These are phyloP conservation scores for Lathyrus oleraceus DNA, from an alignment of 306 rosid species.

Conservation along the genomic window DNA sequence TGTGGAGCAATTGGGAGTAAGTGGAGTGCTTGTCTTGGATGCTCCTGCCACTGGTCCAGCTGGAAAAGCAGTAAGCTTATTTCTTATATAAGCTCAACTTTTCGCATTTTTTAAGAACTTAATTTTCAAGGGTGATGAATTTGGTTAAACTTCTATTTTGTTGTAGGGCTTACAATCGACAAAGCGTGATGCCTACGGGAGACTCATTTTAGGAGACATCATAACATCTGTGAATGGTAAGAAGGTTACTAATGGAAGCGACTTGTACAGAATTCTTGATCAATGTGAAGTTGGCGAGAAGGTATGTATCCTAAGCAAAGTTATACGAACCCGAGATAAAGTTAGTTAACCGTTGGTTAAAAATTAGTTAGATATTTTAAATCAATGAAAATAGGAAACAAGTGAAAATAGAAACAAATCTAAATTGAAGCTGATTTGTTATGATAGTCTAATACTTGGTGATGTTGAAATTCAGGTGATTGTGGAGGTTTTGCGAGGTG, in stretches of 20 bases:
- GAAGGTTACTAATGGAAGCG: constrained; percentile 87
- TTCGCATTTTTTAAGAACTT: background rate
- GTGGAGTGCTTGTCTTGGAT: constrained; percentile 96
- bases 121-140: constrained; percentile 13
- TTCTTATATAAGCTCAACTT: background rate
- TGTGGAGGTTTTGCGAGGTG: constrained; percentile 96
- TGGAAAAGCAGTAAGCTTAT: constrained; percentile 81
- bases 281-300: constrained; percentile 94
- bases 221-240: constrained; percentile 87
- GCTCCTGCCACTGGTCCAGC: constrained; percentile 96
- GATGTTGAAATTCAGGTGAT: constrained; percentile 56
- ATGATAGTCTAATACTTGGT: background rate
- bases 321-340: no score
- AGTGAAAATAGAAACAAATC: background rate
- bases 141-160: constrained; percentile 33
- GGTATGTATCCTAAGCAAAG: constrained; percentile 46
- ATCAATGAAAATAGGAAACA: background rate
- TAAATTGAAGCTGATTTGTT: background rate
- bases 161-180: constrained; percentile 85
- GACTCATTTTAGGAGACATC: constrained; percentile 93
- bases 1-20: constrained; percentile 90
- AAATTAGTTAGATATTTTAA: no score
- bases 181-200: constrained; percentile 88
- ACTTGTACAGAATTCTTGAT: constrained; percentile 95
- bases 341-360: no score